Evolutionary conservation across 768 basidiomycete genomes (phyloP), one percentile per base, ranked within the genome.

Genomic region (Podaxis rugospora): DNA sequence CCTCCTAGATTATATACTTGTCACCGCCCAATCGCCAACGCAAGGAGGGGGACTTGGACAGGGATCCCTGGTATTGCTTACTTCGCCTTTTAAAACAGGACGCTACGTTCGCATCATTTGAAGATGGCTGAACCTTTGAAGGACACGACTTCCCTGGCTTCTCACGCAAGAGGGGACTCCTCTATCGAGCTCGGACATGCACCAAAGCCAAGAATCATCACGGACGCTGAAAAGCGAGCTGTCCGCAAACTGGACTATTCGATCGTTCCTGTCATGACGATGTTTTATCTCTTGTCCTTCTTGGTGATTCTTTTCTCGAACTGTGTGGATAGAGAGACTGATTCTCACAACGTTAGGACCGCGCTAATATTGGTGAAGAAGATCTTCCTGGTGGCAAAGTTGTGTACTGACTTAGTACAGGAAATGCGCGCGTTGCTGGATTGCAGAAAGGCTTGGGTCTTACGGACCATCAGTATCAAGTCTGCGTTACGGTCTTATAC

Each of bases 371-470:
- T 42, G 75, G 75, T 73, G 61, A 39, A 61, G 60, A 40, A 62
- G 51, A 18, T 27, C 16, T 23, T 13, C 13, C 35, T 57, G 16
- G 14, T 54, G 51, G 25, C 11, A 36, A 60, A 4, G 5, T 28
- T 47, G 18, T n/a, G 42, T 25, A 25, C 5, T 50, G 14, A 50
- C 28, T 37, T 21, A 0, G 6, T 55, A 13, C 69, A 74, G 74
- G 77, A 40, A 82, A 82, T 63, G 83, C 81, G 7, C 73, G 77
- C 10, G 74, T 82, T 4, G 81, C 80, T 16, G 82, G 83, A 37
- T 69, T 84, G 49, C 80, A 84, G 66, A 72, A 66, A 32, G 74
- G 75, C 23, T 62, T 84, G 32, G 65, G 70, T 0, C 62, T 82
- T 40, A 73, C 74, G 1, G 74, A 79, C 46, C 69, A 71, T 25